A percentile compares a stretch with the other conserved stretches of the same genome.
Evolutionary conservation across 2,329 filamentous ascomycete species (phyloP).

Genomic region (Dactylellina parvicollis): DNA sequence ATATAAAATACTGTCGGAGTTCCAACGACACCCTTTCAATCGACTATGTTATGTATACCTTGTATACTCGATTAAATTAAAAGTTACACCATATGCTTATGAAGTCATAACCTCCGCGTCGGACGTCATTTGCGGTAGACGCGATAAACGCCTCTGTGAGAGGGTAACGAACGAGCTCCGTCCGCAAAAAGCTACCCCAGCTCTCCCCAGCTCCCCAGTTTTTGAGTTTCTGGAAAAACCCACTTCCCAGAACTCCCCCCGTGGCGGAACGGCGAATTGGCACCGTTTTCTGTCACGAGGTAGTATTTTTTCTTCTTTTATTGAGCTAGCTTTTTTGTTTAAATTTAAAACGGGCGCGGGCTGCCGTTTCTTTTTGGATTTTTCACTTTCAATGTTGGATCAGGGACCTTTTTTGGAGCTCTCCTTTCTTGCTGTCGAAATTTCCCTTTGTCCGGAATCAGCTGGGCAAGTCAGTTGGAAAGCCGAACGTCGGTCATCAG

Average conservation of each 20-base stretch:
- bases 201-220: neutral
- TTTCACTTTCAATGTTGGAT: neutral
- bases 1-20: too few species aligned
- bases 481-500: neutral
- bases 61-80: too few species aligned
- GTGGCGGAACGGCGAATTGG: constrained; percentile 23
- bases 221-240: neutral
- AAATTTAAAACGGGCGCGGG: constrained; percentile 56
- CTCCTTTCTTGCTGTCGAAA: constrained; percentile 60
- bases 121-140: neutral
- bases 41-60: too few species aligned
- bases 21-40: neutral
- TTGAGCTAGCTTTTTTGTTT: constrained; percentile 62
- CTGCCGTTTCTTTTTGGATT: constrained; percentile 55
- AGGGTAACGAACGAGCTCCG: constrained; percentile 4
- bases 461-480: neutral
- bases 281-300: constrained; percentile 42
- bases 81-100: neutral
- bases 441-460: constrained; percentile 49
- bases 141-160: constrained; percentile 26
- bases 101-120: neutral
- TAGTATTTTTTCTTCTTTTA: constrained; percentile 57
- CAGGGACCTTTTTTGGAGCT: constrained; percentile 59
- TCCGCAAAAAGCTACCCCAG: neutral
- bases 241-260: neutral